Evolutionary conservation across 1,139 yeast genomes (phyloP).

Genomic region (Yamadazyma oceani): DNA sequence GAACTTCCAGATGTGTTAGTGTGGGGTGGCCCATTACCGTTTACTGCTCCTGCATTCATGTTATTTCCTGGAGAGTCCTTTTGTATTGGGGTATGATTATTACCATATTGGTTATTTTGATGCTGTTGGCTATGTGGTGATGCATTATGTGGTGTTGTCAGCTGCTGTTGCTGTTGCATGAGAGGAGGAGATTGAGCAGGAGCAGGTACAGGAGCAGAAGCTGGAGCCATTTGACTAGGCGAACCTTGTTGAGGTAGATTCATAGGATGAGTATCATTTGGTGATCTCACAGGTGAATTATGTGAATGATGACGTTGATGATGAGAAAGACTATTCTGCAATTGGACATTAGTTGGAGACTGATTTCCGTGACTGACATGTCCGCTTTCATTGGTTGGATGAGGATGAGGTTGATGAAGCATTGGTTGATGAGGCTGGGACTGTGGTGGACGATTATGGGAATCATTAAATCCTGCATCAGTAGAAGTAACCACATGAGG

Average conservation of each 20-base stretch:
- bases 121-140: constrained; percentile 8
- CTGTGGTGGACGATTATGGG: constrained; percentile 4
- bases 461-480: background rate
- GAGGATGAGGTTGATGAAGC: background rate
- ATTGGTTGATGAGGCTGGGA: constrained; percentile 6
- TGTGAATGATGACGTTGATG: constrained; percentile 1
- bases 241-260: constrained; percentile 1
- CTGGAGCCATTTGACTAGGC: background rate
- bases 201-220: background rate
- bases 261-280: constrained; percentile 1
- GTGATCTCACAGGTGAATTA: constrained; percentile 2
- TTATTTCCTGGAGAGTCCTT: background rate
- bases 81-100: constrained; percentile 3
- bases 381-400: too few species aligned
- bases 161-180: constrained; percentile 8
- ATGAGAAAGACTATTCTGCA: background rate
- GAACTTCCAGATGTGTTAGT: constrained; percentile 4
- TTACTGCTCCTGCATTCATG: background rate
- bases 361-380: background rate
- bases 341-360: background rate
- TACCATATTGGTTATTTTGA: constrained; percentile 1
- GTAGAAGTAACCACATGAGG: constrained; percentile 19
- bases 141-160: constrained; percentile 3
- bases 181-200: constrained; percentile 1
- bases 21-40: background rate